A percentile compares a stretch with the other conserved stretches of the same genome.
phyloP scores from a whole-genome alignment of 257 asterid species.

The Solanum pinnatisectum region DNA sequence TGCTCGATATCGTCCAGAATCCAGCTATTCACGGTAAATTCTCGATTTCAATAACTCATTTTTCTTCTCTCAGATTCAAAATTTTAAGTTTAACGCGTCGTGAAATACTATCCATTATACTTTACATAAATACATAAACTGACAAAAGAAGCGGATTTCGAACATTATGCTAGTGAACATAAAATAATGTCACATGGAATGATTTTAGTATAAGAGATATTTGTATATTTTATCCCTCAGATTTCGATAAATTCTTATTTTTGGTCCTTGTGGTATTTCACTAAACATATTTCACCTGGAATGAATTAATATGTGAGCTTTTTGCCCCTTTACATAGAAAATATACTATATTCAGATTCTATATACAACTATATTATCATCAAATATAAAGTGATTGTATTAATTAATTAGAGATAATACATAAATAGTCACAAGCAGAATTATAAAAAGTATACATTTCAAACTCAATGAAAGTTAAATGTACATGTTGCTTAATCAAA shows the following conservation, averaged over 20 bases:
- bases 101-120: background rate
- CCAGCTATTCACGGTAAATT: conserved; percentile 50
- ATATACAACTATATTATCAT: background rate
- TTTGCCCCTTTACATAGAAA: background rate
- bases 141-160: background rate
- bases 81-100: too few relatives aligned
- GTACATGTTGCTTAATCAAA: background rate
- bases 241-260: too few relatives aligned
- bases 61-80: background rate
- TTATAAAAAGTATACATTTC: too few relatives aligned
- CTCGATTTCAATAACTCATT: background rate
- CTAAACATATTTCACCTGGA: background rate
- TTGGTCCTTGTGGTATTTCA: background rate
- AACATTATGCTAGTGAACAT: background rate
- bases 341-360: background rate
- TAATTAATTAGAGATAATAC: background rate
- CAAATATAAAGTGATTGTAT: background rate
- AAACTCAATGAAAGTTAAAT: too few relatives aligned
- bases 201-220: background rate
- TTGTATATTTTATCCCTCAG: background rate
- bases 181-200: background rate
- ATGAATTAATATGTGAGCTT: background rate
- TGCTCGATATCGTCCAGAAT: conserved; percentile 27
- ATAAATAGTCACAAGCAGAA: too few relatives aligned
- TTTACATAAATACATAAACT: background rate